These are phyloP conservation scores for Pyrus bretschneideri DNA, from an alignment of 306 rosid species.

Conservation along the genomic window DNA sequence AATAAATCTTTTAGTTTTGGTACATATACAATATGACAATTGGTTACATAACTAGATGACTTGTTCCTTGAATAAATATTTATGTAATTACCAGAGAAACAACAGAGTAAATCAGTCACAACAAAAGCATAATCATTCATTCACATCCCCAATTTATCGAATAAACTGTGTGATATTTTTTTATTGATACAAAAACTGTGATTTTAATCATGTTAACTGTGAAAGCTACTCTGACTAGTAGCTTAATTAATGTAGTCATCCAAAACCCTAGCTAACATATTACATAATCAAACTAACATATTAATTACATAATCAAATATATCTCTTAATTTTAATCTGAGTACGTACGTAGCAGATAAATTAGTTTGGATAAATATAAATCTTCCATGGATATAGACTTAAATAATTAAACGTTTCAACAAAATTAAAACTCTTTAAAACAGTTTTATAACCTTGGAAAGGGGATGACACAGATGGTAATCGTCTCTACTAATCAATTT, in stretches of 20 bases:
- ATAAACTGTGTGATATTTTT: not conserved
- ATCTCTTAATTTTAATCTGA: not conserved
- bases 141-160: not conserved
- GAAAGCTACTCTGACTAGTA: not conserved
- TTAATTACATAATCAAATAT: not conserved
- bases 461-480: constrained; percentile 9
- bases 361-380: not conserved
- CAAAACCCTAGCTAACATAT: not conserved
- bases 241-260: not conserved
- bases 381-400: not conserved
- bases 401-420: not conserved
- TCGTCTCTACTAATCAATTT: not conserved
- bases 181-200: not conserved
- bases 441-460: constrained; percentile 6
- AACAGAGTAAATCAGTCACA: not conserved
- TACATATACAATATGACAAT: not conserved
- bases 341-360: not conserved
- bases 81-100: not conserved
- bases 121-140: not conserved
- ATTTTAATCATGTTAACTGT: not conserved
- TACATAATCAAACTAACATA: not conserved
- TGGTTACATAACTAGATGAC: constrained; percentile 35
- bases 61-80: not conserved
- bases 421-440: not conserved
- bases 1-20: not conserved